Evolutionary conservation across 2,329 filamentous ascomycete species (phyloP), one percentile per base, ranked within the genome.

Genomic region (Pestalotiopsis sp.): DNA sequence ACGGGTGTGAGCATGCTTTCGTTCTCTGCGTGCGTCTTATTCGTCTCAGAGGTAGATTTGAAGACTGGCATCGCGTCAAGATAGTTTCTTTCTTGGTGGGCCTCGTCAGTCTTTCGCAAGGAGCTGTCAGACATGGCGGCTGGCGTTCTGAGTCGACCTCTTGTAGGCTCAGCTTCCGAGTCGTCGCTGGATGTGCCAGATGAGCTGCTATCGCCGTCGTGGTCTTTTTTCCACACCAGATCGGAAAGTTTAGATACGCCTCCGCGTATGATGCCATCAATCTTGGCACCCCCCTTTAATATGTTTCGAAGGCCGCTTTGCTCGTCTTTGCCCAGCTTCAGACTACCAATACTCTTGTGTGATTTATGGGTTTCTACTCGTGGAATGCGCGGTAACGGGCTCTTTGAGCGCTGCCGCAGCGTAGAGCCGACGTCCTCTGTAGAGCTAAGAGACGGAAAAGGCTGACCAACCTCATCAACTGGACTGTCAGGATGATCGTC

Each of bases 261-360:
- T 6, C 83, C 87, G 31, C 87, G 85, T 59, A 97, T 87, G 38
- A 93, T 86, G 38, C 89, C 92, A 70, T 93, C 92, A 71, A 95
- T 90, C 61, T 77, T 79, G n/a, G 67, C 92, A 86, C 64, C 88
- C 2, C 90, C 91, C 80, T 94, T 95, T 80, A 97, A 92, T 62
- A 97, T 91, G 6, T 91, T 90, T 57, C 91, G 88, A 9, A 94
- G 84, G 45, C 88, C 89, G 11, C 88, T 88, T 52, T 80, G 77
- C 66, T 87, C 82, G 52, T 86, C 83, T 27, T 75, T 72, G 67
- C 77, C 82, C 20, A 81, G 77, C 25, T 81, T 83, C n/a, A 86
- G 72, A 74, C 86, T 90, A 23, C 83, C 83, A 31, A 83, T 79
- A 59, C 82, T 86, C 70, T 81, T 81, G 69, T 84, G 83, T 60